A percentile compares a stretch with the other conserved stretches of the same genome.
Conservation (phyloP, 768 basidiomycete genomes). For the Boletus edulis region DNA sequence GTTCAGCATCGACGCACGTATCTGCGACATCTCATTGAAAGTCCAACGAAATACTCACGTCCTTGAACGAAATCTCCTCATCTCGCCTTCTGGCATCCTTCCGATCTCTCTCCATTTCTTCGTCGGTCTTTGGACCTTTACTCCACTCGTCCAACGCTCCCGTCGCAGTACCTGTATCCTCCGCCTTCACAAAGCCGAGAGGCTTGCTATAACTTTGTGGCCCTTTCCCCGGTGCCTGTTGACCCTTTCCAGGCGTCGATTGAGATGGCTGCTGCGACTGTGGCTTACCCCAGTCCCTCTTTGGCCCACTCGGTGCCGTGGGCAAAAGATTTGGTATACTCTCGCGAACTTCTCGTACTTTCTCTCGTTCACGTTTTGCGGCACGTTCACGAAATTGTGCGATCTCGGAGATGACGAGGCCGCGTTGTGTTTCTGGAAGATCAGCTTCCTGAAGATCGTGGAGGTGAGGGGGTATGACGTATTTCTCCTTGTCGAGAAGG, state of each 20-base stretch:
- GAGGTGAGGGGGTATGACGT: slow-evolving; percentile 92
- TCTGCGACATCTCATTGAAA: not conserved
- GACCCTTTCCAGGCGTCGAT: slow-evolving; percentile 35
- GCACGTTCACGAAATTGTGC: slow-evolving; percentile 94
- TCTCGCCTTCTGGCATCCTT: slow-evolving; percentile 73
- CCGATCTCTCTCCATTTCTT: slow-evolving; percentile 81
- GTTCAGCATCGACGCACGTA: not conserved
- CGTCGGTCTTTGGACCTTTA: slow-evolving; percentile 68
- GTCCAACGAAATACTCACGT: slow-evolving; percentile 52
- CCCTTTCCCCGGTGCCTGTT: slow-evolving; percentile 60
- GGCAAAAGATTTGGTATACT: slow-evolving; percentile 46
- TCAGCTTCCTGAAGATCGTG: slow-evolving; percentile 97
- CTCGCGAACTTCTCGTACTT: slow-evolving; percentile 72
- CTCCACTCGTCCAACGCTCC: slow-evolving; percentile 35
- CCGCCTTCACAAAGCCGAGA: slow-evolving; percentile 78
- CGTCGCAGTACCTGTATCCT: slow-evolving; percentile 42
- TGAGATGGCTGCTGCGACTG: slow-evolving; percentile 36
- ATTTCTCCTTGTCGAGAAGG: slow-evolving; percentile 81
- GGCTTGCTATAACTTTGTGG: slow-evolving; percentile 79
- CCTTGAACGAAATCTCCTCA: slow-evolving; percentile 81
- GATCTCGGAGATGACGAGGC: slow-evolving; percentile 93
- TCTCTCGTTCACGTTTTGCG: slow-evolving; percentile 87
- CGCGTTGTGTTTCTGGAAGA: slow-evolving; percentile 89
- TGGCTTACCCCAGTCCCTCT: slow-evolving; percentile 76
- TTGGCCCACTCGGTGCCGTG: slow-evolving; percentile 65